These are phyloP conservation scores for Tetrapisispora arboricola DNA, from an alignment of 805 yeast species.

Conservation along the genomic window DNA sequence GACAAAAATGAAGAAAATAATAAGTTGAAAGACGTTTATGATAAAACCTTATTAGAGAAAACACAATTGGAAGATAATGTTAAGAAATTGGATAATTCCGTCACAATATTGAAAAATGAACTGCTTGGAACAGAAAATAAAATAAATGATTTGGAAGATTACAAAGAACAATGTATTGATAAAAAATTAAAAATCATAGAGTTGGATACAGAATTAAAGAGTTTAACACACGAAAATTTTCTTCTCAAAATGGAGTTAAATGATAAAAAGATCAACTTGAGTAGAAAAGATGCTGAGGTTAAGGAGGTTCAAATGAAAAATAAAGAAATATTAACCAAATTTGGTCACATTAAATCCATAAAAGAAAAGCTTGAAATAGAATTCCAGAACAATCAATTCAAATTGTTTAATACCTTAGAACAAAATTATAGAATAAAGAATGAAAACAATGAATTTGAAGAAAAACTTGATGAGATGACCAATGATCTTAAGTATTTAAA, in stretches of 20 bases:
- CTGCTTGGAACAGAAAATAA: conserved; percentile 1
- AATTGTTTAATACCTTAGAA: not conserved
- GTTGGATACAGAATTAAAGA: not conserved
- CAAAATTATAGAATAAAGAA: not conserved
- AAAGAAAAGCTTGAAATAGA: not conserved
- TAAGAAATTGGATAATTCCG: not conserved
- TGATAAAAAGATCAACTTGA: not conserved
- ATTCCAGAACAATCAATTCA: not conserved
- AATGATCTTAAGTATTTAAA: not conserved
- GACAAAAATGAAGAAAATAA: not conserved
- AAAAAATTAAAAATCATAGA: not conserved
- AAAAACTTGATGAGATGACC: not conserved
- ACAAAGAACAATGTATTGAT: not conserved
- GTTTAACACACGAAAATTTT: not conserved
- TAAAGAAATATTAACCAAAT: not conserved
- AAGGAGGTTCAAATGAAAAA: not conserved
- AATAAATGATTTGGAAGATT: not conserved
- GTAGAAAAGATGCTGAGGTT: not conserved
- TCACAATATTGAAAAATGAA: not conserved
- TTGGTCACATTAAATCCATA: not conserved
- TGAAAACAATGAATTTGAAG: not conserved
- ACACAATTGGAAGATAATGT: not conserved
- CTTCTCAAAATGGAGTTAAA: not conserved
- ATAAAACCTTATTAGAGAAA: not conserved
- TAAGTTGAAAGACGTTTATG: not conserved